Evolutionary conservation across 2,329 filamentous ascomycete species (phyloP), one percentile per base, ranked within the genome.

Genomic region (Paramyrothecium sp.): DNA sequence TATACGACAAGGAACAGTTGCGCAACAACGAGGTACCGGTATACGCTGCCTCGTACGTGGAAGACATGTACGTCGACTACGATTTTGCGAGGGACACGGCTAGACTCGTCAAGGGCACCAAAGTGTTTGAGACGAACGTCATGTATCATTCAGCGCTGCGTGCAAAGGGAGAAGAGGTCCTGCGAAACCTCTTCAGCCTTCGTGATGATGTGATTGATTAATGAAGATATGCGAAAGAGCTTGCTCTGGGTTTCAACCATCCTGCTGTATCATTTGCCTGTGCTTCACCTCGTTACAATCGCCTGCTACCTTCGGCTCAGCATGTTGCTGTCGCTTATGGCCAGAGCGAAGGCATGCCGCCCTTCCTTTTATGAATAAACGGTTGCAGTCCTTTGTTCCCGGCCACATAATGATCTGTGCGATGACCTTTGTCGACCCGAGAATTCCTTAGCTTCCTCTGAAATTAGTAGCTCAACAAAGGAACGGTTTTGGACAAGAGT

Each of bases 31-130:
- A 87, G 58, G 91, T 97, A 0, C 93, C 94, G 0, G 86, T 96
- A 0, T 97, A 95, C 67, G 89, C 92, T 1, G 91, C 90, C 1
- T 89, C 86, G 2, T 98, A 90, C 65, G 72, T 91, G 4, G 89
- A 97, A 61, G 92, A 97, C 69, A 95, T 97, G 90, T 97, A 96
- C 67, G 93, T 98, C 30, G 90, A 96, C 67, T 90, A 85, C 63
- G 85, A 85, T 7, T 76, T 92, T 55, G 89, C 90, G 10, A 81
- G 84, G 65, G 85, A 89, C 64, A 96, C 92, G 17, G 91, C 91
- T 11, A 77, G 76, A 46, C 83, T 87, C 67, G 90, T 97, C 69
- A 89, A 85, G 69, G 88, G 87, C 1, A 89, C 86, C 69, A 92
- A 91, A 76, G 87, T 91, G 46, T 95, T 89, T 65, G 85, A 95